phyloP scores from a whole-genome alignment of 768 basidiomycete species.

The Grammothele lineata region DNA sequence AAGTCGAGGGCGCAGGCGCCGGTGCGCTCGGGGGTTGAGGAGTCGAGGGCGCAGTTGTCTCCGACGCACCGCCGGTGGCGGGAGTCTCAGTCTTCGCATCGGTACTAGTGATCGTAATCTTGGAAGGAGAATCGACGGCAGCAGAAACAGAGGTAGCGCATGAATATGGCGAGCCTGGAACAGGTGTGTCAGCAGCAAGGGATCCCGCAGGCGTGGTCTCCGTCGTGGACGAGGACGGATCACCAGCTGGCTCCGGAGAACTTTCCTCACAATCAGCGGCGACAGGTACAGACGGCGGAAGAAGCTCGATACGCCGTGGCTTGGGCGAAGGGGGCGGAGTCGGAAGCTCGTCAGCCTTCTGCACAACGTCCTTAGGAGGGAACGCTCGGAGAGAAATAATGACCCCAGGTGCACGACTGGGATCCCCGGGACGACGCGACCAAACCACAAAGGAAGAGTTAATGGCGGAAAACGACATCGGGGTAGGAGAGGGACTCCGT shows the following conservation, averaged over 20 bases:
- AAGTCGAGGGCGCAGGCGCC: no score
- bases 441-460: constrained; percentile 54
- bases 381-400: constrained; percentile 64
- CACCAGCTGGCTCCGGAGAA: constrained; percentile 27
- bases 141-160: constrained; percentile 56
- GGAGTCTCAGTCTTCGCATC: constrained; percentile 6
- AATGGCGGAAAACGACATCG: constrained; percentile 7
- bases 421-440: constrained; percentile 67
- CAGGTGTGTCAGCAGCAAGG: constrained; percentile 43
- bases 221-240: constrained; percentile 44
- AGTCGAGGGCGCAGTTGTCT: background rate
- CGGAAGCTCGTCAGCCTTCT: constrained; percentile 47
- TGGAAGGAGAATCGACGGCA: constrained; percentile 10
- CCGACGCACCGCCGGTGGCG: background rate
- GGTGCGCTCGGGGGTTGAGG: no score
- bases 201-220: constrained; percentile 49
- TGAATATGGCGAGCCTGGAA: constrained; percentile 53
- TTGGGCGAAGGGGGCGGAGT: constrained; percentile 40
- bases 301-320: constrained; percentile 6
- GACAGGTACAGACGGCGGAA: background rate
- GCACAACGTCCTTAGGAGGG: constrained; percentile 57
- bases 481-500: constrained; percentile 6
- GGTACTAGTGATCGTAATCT: background rate
- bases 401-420: constrained; percentile 59
- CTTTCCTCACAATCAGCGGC: background rate